A percentile compares a stretch with the other conserved stretches of the same genome.
These are phyloP conservation scores for Apophysomyces elegans DNA, from an alignment of 371 early-diverging fungal species.

Conservation along the genomic window DNA sequence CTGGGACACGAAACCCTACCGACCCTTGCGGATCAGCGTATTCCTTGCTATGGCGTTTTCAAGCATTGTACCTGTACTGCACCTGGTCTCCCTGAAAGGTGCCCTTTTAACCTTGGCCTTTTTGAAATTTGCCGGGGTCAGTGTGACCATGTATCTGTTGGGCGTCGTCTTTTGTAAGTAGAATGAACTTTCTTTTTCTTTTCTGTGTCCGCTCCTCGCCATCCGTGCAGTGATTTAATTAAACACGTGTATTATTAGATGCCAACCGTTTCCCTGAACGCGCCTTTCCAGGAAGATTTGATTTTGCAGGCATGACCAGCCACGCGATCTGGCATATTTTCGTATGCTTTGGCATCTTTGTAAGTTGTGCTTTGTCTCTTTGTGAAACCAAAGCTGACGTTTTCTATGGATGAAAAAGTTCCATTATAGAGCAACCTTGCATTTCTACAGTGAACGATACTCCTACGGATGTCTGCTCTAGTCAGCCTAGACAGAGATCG, in stretches of 20 bases:
- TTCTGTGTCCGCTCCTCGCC: not conserved
- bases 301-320: constrained; percentile 60
- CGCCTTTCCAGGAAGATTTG: constrained; percentile 70
- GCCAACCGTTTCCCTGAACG: constrained; percentile 72
- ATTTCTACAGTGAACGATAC: constrained; percentile 50
- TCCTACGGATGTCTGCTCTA: constrained; percentile 44
- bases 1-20: constrained; percentile 56
- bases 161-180: constrained; percentile 50
- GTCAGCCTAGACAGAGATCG: no score
- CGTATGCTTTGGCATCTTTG: constrained; percentile 62
- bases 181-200: not conserved
- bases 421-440: constrained; percentile 59
- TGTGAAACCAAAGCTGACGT: not conserved
- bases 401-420: constrained; percentile 20
- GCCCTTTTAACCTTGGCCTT: constrained; percentile 41
- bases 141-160: constrained; percentile 51
- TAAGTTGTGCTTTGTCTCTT: constrained; percentile 22
- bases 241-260: constrained; percentile 28
- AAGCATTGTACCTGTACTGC: constrained; percentile 60
- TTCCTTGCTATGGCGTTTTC: constrained; percentile 69
- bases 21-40: constrained; percentile 63
- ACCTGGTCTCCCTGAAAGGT: constrained; percentile 55
- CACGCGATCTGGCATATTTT: constrained; percentile 78
- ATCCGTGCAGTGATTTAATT: not conserved
- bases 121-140: constrained; percentile 53